A percentile compares a stretch with the other conserved stretches of the same genome.
Conservation (phyloP, 23 red algal genomes). For the Agarophyton chilense region DNA sequence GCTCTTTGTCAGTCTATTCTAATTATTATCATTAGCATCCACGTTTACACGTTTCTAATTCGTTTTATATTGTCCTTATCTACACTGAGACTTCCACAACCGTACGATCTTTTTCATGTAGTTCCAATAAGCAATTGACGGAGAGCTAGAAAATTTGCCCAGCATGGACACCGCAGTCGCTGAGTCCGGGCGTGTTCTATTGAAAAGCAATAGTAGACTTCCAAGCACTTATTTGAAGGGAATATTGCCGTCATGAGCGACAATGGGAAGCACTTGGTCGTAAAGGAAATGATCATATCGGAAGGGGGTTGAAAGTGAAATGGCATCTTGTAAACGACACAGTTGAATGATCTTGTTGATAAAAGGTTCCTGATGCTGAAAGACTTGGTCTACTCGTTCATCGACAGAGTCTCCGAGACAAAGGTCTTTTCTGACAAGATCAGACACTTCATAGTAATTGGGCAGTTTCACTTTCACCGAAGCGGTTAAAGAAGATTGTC, state of each 20-base stretch:
- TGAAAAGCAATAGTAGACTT: not conserved
- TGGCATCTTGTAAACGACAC: not conserved
- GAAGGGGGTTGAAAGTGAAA: not conserved
- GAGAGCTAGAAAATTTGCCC: not conserved
- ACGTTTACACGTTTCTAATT: no score
- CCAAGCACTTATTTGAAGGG: not conserved
- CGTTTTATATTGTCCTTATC: no score
- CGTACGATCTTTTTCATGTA: not conserved
- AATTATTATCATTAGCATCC: no score
- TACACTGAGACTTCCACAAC: no score
- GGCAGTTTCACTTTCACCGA: not conserved
- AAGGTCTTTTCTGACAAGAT: slow-evolving; percentile 9
- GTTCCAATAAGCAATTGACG: not conserved
- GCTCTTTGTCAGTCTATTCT: no score
- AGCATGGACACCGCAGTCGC: slow-evolving; percentile 15
- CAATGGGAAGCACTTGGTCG: not conserved
- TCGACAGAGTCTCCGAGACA: not conserved
- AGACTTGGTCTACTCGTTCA: no score
- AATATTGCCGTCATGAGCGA: not conserved
- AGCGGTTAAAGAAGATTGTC: no score
- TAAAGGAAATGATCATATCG: not conserved
- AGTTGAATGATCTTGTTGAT: slow-evolving; percentile 1
- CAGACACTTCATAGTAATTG: not conserved
- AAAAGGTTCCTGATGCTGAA: slow-evolving; percentile 9
- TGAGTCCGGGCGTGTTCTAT: not conserved